Percentiles rank a stretch among this genome's conserved stretches.
These are phyloP conservation scores for Zygosaccharomyces bisporus DNA, from an alignment of 805 yeast species.

Conservation along the genomic window DNA sequence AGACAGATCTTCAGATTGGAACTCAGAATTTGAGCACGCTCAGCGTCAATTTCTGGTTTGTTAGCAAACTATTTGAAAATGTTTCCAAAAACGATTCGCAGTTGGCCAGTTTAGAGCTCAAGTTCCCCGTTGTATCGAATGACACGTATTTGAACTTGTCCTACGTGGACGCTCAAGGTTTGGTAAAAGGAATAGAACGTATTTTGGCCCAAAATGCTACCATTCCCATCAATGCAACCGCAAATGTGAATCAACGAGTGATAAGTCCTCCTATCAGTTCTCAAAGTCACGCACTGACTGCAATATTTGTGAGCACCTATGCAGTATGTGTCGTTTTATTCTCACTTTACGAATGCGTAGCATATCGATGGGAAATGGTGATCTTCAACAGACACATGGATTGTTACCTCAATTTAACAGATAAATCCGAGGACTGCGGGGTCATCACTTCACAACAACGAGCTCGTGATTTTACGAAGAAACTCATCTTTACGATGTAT, in stretches of 20 bases:
- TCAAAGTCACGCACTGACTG: conserved; percentile 5
- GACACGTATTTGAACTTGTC: background rate
- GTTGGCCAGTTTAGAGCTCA: background rate
- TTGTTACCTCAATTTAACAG: background rate
- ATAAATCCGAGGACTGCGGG: background rate
- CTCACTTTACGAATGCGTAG: conserved; percentile 10
- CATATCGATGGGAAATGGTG: conserved; percentile 7
- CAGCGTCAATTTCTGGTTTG: conserved; percentile 14
- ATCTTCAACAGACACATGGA: conserved; percentile 12
- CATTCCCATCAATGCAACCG: background rate
- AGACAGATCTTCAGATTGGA: conserved; percentile 14
- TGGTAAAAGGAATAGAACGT: background rate
- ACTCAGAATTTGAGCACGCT: conserved; percentile 7
- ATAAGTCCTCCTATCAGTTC: background rate
- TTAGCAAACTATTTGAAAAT: conserved; percentile 13
- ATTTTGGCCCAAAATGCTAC: background rate
- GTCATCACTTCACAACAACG: conserved; percentile 10
- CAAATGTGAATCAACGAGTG: background rate
- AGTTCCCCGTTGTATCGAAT: conserved; percentile 2
- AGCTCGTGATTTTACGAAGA: conserved; percentile 2
- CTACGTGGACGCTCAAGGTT: background rate
- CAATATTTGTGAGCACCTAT: conserved; percentile 6
- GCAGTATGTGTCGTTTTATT: conserved; percentile 3
- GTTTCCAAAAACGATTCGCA: conserved; percentile 7
- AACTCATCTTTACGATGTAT: conserved; percentile 9